Evolutionary conservation across 495 filamentous ascomycete genomes (phyloP).

Genomic region (Aspergillus heteromorphus): DNA sequence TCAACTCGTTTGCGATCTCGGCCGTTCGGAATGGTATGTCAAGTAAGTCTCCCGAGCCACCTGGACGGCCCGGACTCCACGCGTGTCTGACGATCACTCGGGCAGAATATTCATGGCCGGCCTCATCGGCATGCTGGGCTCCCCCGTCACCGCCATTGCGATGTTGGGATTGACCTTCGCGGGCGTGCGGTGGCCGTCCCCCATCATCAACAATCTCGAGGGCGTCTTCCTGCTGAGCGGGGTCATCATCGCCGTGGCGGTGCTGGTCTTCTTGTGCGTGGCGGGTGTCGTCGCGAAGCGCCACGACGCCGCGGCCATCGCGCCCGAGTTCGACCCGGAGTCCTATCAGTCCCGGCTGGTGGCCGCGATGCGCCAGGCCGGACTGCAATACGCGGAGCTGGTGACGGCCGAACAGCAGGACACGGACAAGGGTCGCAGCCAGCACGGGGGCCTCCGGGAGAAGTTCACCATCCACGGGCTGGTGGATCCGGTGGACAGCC

Average conservation of each 20-base stretch:
- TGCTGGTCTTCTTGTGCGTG: neutral
- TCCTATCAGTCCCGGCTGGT: neutral
- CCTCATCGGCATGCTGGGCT: too few relatives aligned
- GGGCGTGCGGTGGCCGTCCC: too few relatives aligned
- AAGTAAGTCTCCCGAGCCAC: neutral
- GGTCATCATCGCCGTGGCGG: neutral
- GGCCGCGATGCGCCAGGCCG: neutral
- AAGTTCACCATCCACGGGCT: neutral
- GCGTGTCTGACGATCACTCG: too few relatives aligned
- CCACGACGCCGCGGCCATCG: neutral
- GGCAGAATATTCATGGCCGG: too few relatives aligned
- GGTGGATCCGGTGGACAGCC: neutral
- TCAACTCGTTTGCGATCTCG: neutral
- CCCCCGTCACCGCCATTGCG: too few relatives aligned
- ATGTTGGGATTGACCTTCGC: too few relatives aligned
- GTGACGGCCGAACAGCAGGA: neutral
- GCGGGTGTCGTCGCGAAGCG: neutral
- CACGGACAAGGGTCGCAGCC: neutral
- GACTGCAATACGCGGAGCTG: neutral
- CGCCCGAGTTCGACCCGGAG: neutral
- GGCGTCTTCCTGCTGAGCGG: neutral
- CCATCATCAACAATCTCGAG: too few relatives aligned
- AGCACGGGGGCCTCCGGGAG: neutral
- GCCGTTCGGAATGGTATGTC: neutral
- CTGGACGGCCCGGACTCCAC: neutral